These are phyloP conservation scores for Silene noctiflora DNA, from an alignment of 179 eudicot genomes.

Conservation along the genomic window DNA sequence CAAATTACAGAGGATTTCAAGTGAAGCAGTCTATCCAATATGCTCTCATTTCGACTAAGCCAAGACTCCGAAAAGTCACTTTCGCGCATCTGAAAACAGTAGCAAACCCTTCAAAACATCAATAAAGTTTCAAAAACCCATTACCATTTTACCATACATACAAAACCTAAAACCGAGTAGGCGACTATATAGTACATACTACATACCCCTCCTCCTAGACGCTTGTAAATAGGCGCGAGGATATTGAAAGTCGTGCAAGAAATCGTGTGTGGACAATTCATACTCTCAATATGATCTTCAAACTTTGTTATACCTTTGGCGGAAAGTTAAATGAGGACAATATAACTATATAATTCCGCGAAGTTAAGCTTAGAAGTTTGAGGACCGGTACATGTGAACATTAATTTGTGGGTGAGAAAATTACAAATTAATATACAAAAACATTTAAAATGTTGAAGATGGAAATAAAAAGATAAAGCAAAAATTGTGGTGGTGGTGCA, in stretches of 20 bases:
- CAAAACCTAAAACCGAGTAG: background rate
- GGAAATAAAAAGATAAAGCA: background rate
- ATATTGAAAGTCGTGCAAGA: slow-evolving; percentile 90
- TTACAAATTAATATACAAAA: background rate
- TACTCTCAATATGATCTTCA: slow-evolving; percentile 6
- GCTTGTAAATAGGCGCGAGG: slow-evolving; percentile 84
- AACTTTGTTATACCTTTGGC: background rate
- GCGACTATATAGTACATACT: background rate
- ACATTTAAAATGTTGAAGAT: background rate
- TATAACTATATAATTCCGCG: background rate
- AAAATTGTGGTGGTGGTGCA: slow-evolving; percentile 17
- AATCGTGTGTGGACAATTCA: slow-evolving; percentile 23
- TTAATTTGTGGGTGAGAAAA: slow-evolving; percentile 10
- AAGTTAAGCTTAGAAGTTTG: background rate
- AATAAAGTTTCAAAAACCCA: background rate
- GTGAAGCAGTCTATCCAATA: slow-evolving; percentile 63
- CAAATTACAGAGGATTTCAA: slow-evolving; percentile 79
- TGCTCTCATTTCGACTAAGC: slow-evolving; percentile 53
- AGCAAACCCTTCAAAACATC: background rate
- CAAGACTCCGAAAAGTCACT: slow-evolving; percentile 61
- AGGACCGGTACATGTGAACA: background rate
- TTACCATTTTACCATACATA: no score
- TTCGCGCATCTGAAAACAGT: slow-evolving; percentile 42
- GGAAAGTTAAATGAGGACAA: background rate
- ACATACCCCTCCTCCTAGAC: slow-evolving; percentile 60